Base-by-base conservation (phyloP, 129 eudicot species). In the Ambrosia trifida region DNA sequence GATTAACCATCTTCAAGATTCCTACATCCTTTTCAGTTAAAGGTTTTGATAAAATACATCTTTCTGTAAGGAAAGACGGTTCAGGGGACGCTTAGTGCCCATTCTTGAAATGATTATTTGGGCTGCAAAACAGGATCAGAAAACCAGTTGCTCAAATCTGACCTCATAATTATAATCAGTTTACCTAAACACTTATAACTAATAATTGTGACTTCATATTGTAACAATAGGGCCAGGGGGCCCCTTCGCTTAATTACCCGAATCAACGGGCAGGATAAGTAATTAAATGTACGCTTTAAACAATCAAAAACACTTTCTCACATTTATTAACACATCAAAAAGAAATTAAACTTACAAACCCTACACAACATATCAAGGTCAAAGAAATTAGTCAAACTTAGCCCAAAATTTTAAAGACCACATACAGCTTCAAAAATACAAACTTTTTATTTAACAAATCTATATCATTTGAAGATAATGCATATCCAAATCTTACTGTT, bases 1-100 rank as follows among this genome's bases (percentile, higher is more conserved):
- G 57, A 65, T 64, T 53, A 53, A 65, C 46, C 28, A 49, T 13
- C 66, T 49, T 60, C 66, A 69, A 77, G 76, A 77, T 69, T 77
- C 81, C 64, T 59, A 49, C 70, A n/a, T 47, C 54, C 35, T 46
- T 66, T 46, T 36, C 30, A 5, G 40, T 19, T 17, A 33, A 49
- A 58, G 14, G 40, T 3, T 43, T 0, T 46, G 18, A 19, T 24
- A 32, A 33, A 62, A 36, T 36, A 68, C 41, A 46, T 3, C 3
- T 36, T 2, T 47, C 10, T 2, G 2, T 3, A 46, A 16, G 14
- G 46, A 31, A 50, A 49, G 2, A 28, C 30, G 33, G 1, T 61
- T 33, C 35, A 5, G 45, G 45, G 40, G 43, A 12, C 7, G 40
- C 28, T 46, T 67, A 43, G 35, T 72, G 19, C 47, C 36, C n/a